Base-by-base conservation (phyloP, 2,329 filamentous ascomycete species). In the Chaetomium globosum region DNA sequence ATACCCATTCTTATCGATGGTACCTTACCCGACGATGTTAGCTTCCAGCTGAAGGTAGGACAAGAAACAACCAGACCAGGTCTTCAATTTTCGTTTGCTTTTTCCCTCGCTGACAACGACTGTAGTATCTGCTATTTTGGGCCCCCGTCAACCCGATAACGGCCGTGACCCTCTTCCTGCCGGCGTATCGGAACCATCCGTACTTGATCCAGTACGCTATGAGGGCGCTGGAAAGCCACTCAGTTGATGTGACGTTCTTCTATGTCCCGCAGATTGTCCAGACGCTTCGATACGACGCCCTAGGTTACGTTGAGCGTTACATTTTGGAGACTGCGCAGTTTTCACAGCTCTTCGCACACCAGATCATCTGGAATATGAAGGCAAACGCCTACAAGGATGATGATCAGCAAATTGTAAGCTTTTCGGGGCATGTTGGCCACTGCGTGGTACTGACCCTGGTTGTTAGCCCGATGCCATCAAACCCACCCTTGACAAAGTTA, bases 281-380 rank as follows among this genome's bases (percentile, higher is more conserved):
- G 76, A 90, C 92, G 52, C 84, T 99, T 52, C 89, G 95, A 61
- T 97, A 98, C 73, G 95, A 99, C 81, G 86, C 85, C 13, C 82
- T 99, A 28, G 95, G 95, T 63, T 99, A 99, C 74, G 93, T 97
- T 2, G 93, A 97, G 77, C 87, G 94, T 53, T 99, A 97, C 74
- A 98, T 99, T 63, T 83, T 98, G 19, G 95, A 99, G 79, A 97
- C 96, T 0, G 95, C 93, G 1, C 94, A 96, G 72, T 93, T 97
- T 74, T 98, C 95, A n/a, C 95, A 98, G 77, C 81, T 98, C 9
- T 99, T 99, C 77, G 94, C 96, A 2, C 96, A 99, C 76, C 95
- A 99, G 74, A 98, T 99, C 71, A 99, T 99, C 75, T 99, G 96
- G 95, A 99, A 99, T 76, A 99, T 99, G 90, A 99, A 98, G 77